These are phyloP conservation scores for Tuber microsphaerosporum DNA, from an alignment of 495 filamentous ascomycete genomes.

Conservation along the genomic window DNA sequence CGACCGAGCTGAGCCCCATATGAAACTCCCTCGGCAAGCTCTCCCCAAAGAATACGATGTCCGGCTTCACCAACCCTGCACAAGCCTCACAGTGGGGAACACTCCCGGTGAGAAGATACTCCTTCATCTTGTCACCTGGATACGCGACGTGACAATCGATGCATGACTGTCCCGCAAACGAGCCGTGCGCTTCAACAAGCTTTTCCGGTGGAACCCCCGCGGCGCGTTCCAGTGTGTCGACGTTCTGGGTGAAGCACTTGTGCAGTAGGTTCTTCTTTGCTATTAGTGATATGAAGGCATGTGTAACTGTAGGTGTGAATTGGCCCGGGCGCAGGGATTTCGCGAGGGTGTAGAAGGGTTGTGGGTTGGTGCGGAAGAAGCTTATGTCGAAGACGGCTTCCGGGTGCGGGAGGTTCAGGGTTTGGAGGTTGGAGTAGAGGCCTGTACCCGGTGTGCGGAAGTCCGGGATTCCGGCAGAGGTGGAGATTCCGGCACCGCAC, in stretches of 20 bases:
- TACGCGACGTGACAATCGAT: conserved; percentile 74
- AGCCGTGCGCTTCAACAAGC: conserved; percentile 91
- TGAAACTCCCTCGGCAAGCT: conserved; percentile 64
- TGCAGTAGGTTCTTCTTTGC: conserved; percentile 67
- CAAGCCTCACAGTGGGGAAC: conserved; percentile 68
- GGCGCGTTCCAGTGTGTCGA: conserved; percentile 76
- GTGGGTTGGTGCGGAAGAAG: conserved; percentile 77
- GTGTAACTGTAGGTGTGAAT: conserved; percentile 76
- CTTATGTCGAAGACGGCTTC: conserved; percentile 73
- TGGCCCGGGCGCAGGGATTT: conserved; percentile 88
- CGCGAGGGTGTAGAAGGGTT: conserved; percentile 85
- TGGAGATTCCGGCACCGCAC: conserved; percentile 44
- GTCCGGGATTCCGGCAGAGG: conserved; percentile 54
- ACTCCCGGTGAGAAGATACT: conserved; percentile 53
- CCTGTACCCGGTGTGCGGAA: conserved; percentile 70
- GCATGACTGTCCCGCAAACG: conserved; percentile 81
- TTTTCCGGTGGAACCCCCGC: conserved; percentile 74
- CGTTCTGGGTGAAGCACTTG: conserved; percentile 94
- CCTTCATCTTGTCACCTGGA: conserved; percentile 64
- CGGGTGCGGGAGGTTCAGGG: conserved; percentile 74
- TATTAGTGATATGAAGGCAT: conserved; percentile 69
- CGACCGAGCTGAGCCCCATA: conserved; percentile 50
- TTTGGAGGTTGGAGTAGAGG: conserved; percentile 74
- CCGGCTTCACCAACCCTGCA: conserved; percentile 81
- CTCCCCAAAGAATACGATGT: conserved; percentile 93